Evolutionary conservation across 352 stramenopile species (phyloP).

Genomic region (Phytopythium aichiense): DNA sequence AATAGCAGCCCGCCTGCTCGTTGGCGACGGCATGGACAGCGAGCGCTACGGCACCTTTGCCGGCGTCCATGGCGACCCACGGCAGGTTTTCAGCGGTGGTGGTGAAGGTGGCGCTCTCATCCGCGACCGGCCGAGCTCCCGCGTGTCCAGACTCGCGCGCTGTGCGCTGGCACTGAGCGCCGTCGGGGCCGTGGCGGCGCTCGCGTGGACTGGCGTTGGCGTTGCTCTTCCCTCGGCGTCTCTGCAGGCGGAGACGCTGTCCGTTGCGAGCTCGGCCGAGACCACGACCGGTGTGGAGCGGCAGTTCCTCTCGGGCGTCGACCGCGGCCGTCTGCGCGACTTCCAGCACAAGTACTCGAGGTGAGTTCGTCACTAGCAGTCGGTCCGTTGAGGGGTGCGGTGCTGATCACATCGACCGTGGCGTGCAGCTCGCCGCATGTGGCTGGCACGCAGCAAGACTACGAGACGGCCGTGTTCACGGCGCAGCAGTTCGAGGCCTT

Average conservation of each 20-base stretch:
- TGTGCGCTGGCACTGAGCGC: not conserved
- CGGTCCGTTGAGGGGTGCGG: too few relatives aligned
- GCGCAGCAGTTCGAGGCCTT: conserved; percentile 24
- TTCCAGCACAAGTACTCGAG: conserved; percentile 40
- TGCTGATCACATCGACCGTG: too few relatives aligned
- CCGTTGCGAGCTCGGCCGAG: not conserved
- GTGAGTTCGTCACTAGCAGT: conserved; percentile 4
- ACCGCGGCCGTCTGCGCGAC: conserved; percentile 19
- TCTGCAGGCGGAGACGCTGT: not conserved
- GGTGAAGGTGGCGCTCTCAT: not conserved
- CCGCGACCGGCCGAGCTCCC: not conserved
- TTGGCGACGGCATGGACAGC: not conserved
- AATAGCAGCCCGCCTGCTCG: not conserved
- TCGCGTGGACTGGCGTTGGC: not conserved
- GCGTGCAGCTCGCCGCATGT: conserved; percentile 26
- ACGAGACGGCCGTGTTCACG: conserved; percentile 30
- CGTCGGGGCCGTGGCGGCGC: not conserved
- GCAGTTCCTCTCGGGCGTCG: conserved; percentile 25
- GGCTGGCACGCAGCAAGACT: conserved; percentile 22
- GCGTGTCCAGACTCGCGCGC: not conserved
- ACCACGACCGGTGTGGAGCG: not conserved
- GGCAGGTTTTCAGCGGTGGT: not conserved
- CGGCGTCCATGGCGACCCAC: not conserved
- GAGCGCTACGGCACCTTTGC: conserved; percentile 5
- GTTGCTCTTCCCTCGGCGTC: not conserved